Evolutionary conservation across 768 basidiomycete genomes (phyloP).

Genomic region (Podaxis rugospora): DNA sequence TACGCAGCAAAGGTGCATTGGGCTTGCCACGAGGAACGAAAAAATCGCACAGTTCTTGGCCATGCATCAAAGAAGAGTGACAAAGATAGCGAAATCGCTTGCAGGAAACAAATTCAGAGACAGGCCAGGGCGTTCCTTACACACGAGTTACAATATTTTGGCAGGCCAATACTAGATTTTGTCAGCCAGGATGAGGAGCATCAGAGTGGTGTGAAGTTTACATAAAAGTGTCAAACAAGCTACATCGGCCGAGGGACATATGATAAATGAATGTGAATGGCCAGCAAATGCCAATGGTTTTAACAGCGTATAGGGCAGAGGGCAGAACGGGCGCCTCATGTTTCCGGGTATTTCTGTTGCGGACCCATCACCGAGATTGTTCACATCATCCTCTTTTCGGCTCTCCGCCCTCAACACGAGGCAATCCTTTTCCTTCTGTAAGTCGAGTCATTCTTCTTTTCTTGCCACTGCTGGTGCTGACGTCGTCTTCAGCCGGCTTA

Average conservation of each 20-base stretch:
- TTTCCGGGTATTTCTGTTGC: slow-evolving; percentile 10
- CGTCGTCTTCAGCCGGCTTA: slow-evolving; percentile 13
- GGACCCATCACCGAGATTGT: slow-evolving; percentile 26
- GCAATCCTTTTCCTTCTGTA: slow-evolving; percentile 28
- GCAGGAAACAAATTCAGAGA: background rate
- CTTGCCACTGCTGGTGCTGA: slow-evolving; percentile 25
- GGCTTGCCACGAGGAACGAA: background rate
- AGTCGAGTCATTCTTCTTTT: slow-evolving; percentile 25
- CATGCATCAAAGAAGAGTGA: slow-evolving; percentile 1
- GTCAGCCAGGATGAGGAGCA: background rate
- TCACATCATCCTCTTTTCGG: slow-evolving; percentile 13
- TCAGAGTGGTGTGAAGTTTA: background rate
- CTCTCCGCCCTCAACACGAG: slow-evolving; percentile 36
- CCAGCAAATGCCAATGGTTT: background rate
- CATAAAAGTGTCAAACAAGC: background rate
- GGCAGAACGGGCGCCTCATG: slow-evolving; percentile 6
- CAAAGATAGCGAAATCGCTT: background rate
- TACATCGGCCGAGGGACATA: background rate
- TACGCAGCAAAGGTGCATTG: background rate
- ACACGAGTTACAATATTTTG: background rate
- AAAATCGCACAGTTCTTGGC: background rate
- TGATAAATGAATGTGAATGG: background rate
- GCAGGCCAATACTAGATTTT: background rate
- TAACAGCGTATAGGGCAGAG: slow-evolving; percentile 8
- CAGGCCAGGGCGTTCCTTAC: background rate